Percentiles rank a stretch among this genome's conserved stretches.
Evolutionary conservation across 331 rosid genomes (phyloP).

Genomic region (Acacia pycnantha): DNA sequence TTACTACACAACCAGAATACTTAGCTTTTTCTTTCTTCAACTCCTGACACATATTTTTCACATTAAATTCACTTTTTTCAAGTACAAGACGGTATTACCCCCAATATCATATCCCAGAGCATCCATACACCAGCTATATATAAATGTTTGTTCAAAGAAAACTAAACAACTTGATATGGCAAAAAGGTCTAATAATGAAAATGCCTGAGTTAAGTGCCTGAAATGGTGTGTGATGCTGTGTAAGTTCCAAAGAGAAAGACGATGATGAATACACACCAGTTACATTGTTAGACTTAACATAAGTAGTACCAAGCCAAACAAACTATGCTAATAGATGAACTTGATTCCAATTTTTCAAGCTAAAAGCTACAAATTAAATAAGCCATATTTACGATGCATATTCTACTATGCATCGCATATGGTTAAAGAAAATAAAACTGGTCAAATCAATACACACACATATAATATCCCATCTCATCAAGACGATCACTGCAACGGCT

Average conservation of each 20-base stretch:
- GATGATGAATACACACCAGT: slow-evolving; percentile 12
- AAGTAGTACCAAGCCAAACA: not conserved
- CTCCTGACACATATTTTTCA: too few relatives aligned
- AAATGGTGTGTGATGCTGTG: slow-evolving; percentile 21
- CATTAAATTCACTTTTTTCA: too few relatives aligned
- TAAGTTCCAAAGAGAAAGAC: slow-evolving; percentile 18
- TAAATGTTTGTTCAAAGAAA: too few relatives aligned
- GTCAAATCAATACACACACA: not conserved
- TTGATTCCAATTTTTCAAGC: not conserved
- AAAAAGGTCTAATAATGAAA: too few relatives aligned
- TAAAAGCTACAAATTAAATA: slow-evolving; percentile 17
- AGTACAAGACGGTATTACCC: too few relatives aligned
- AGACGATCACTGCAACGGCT: too few relatives aligned
- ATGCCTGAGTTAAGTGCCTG: slow-evolving; percentile 37
- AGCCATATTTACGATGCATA: slow-evolving; percentile 3
- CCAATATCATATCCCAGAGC: too few relatives aligned
- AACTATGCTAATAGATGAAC: not conserved
- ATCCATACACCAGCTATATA: too few relatives aligned
- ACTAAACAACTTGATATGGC: too few relatives aligned
- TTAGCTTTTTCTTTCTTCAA: too few relatives aligned
- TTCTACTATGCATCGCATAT: slow-evolving; percentile 14
- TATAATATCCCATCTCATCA: too few relatives aligned
- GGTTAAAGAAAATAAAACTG: slow-evolving; percentile 21
- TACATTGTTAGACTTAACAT: slow-evolving; percentile 5
- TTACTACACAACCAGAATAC: too few relatives aligned